Conservation (phyloP, 495 filamentous ascomycete genomes). For the Bryoglossum gracile region DNA sequence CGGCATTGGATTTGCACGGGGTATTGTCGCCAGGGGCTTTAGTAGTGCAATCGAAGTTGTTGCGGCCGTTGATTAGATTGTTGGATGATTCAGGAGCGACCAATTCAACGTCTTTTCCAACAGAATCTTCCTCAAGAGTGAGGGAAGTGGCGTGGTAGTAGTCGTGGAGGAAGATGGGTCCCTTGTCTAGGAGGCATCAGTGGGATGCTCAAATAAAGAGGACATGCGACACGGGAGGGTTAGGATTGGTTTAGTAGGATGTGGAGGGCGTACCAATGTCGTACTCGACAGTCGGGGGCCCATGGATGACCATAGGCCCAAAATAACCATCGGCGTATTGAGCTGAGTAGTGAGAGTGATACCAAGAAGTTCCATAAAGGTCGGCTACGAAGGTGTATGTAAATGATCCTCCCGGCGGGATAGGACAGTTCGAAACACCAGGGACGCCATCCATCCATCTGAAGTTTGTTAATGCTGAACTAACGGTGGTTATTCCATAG, state of each 20-base stretch:
- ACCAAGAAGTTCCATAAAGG: constrained; percentile 56
- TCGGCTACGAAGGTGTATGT: constrained; percentile 46
- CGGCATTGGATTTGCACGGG: constrained; percentile 36
- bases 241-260: neutral
- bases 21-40: constrained; percentile 22
- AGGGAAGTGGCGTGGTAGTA: constrained; percentile 39
- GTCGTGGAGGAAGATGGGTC: constrained; percentile 42
- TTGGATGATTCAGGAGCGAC: constrained; percentile 33
- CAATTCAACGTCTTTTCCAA: constrained; percentile 18
- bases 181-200: too few species aligned
- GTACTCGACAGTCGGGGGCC: constrained; percentile 26
- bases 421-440: constrained; percentile 39
- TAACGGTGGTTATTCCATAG: too few species aligned
- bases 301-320: constrained; percentile 38
- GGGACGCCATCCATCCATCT: constrained; percentile 34
- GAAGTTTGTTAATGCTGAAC: neutral
- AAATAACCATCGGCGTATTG: constrained; percentile 45
- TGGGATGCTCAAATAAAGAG: too few species aligned
- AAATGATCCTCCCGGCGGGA: constrained; percentile 32
- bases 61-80: constrained; percentile 46
- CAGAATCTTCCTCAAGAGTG: constrained; percentile 32
- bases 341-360: constrained; percentile 53
- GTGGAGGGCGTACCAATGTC: constrained; percentile 28
- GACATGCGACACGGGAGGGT: neutral
- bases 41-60: constrained; percentile 41